Conservation (phyloP, 2,329 filamentous ascomycete species). For the Paraphaeosphaeria sporulosa region DNA sequence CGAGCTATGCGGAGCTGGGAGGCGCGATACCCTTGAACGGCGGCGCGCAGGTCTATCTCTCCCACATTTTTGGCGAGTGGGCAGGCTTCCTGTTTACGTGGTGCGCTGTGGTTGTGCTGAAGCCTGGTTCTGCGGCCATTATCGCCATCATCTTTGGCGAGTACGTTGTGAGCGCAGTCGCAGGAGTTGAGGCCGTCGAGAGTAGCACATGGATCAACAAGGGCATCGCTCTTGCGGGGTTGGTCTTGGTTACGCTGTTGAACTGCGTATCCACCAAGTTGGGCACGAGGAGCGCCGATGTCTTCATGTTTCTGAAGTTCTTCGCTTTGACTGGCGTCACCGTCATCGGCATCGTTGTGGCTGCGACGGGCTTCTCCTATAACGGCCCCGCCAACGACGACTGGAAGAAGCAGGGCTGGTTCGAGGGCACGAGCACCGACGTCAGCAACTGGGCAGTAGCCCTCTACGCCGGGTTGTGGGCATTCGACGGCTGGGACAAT, state of each 20-base stretch:
- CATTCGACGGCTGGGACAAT: constrained; percentile 99
- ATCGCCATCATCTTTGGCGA: constrained; percentile 98
- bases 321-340: constrained; percentile 86
- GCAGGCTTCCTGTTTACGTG: constrained; percentile 95
- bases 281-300: constrained; percentile 84
- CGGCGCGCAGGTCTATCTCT: constrained; percentile 89
- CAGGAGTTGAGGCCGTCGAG: constrained; percentile 84
- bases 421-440: constrained; percentile 81
- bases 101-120: constrained; percentile 92
- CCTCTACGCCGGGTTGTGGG: constrained; percentile 94
- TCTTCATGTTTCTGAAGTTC: constrained; percentile 98
- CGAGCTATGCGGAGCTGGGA: constrained; percentile 93
- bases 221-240: constrained; percentile 77
- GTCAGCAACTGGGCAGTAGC: constrained; percentile 91
- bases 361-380: constrained; percentile 81
- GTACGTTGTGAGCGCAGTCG: constrained; percentile 87
- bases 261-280: constrained; percentile 92
- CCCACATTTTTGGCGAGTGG: constrained; percentile 95
- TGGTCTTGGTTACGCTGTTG: constrained; percentile 79
- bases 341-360: constrained; percentile 87
- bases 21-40: constrained; percentile 96
- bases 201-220: constrained; percentile 91
- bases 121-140: constrained; percentile 92
- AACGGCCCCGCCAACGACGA: constrained; percentile 78
- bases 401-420: constrained; percentile 91